Conservation (phyloP, 208 protist species). For the Novymonas esmeraldas region DNA sequence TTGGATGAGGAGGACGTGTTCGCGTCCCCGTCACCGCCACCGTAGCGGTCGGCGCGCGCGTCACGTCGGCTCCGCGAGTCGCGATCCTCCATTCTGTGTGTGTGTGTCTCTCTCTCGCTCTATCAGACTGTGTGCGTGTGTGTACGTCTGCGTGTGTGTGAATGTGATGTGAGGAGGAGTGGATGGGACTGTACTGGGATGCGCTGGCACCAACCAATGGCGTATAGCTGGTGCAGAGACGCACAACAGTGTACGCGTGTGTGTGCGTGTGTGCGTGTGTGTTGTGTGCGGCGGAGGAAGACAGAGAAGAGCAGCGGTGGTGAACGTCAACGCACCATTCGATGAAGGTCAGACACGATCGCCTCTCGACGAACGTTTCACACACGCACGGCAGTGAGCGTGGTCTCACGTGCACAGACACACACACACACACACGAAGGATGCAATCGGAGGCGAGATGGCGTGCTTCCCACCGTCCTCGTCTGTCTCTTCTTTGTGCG, state of each 20-base stretch:
- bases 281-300: neutral
- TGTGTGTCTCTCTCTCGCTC: neutral
- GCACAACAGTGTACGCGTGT: neutral
- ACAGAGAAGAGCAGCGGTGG: no score
- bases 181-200: neutral
- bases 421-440: no score
- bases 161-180: neutral
- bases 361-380: no score
- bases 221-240: no score
- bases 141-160: constrained; percentile 4
- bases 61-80: constrained; percentile 22
- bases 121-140: constrained; percentile 1
- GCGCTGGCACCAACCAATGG: neutral
- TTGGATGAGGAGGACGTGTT: no score
- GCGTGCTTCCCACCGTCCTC: no score
- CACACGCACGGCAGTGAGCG: no score
- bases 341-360: no score
- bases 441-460: no score
- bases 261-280: neutral
- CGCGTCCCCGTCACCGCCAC: constrained; percentile 1
- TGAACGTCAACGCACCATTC: no score
- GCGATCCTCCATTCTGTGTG: constrained; percentile 15
- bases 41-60: constrained; percentile 30
- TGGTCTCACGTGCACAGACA: no score
- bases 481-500: no score